Evolutionary conservation across 768 basidiomycete species (phyloP), one percentile per base, ranked within the genome.

Genomic region (Mrakia hoshinonis): DNA sequence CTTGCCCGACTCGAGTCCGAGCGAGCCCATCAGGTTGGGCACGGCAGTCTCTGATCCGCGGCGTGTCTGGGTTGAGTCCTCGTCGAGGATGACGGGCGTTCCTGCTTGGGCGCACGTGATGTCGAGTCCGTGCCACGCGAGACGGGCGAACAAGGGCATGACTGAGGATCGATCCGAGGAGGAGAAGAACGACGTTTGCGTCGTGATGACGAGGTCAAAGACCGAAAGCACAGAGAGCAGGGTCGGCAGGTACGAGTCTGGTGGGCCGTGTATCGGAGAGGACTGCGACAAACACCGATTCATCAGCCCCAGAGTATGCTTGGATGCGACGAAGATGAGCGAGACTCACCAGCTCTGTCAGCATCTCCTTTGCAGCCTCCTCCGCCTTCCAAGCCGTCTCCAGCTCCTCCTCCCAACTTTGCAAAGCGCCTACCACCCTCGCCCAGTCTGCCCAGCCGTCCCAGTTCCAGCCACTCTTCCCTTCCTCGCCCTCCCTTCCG

Each of bases 141-240:
- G 72, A 29, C 74, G 61, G n/a, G 76, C 66, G 31, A 77, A 75
- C 26, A 78, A 75, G 12, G 68, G 31, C 48, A 77, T 46, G 48
- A 80, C 75, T 7, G 75, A 68, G 2, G 73, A 46, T 36, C 78
- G 46, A 38, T 79, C 78, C 22, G 62, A 49, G 2, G 74, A 24
- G n/a, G 77, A 73, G 73, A 80, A 78, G 24, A 80, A 74, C 29
- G 75, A 69, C 24, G 76, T 61, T 51, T 77, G 76, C 39, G 75
- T 69, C n/a, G 73, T 51, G 18, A 79, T 48, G 68, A 80, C 76
- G n/a, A 73, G 55, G 1, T 69, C 36, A 24, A 79, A 68, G 47
- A 79, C 76, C 13, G 77, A 75, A 54, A 77, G 55, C n/a, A 51
- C 39, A 9, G 29, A 20, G 12, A 47, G 43, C n/a, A 68, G 67